Base-by-base conservation (phyloP, 352 stramenopile species). In the Pythium aristosporum region DNA sequence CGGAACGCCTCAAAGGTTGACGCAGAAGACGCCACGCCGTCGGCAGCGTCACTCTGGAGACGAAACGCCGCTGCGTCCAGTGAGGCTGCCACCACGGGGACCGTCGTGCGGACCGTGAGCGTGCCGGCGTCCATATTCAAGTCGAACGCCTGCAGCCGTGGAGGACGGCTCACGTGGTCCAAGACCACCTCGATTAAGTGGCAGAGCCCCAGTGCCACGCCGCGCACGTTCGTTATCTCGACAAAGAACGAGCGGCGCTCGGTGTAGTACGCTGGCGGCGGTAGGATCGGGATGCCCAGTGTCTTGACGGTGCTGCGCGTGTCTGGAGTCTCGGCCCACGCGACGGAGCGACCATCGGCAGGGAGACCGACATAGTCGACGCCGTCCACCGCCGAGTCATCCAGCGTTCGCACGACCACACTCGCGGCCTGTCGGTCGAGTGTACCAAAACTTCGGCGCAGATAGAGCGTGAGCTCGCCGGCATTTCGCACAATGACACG, bases 361-460 rank as follows among this genome's bases (percentile, higher is more conserved):
- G 48, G 49, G 4, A 91, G 23, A 7, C 74, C 34, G 2, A 74
- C 68, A 55, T 77, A 92, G 60, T 94, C 85, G 8, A 89, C 61
- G 8, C 75, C 75, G 3, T 54, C 57, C 2, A 43, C 73, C n/a
- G 82, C 81, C n/a, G 85, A 89, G 28, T 61, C 73, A 18, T 76
- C 70, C 7, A 88, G 21, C 0, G 73, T 80, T 18, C 74, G 69
- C 4, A 94, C 47, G 1, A 58, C 65, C 1, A 81, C 75, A 20
- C 55, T 68, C 8, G 59, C 51, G 9, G 71, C 73, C 0, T 67
- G 12, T 10, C 68, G 65, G 15, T 43, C 18, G 25, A 83, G 65
- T 5, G 60, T 73, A 10, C 60, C 75, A 56, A 83, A 88, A 47
- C 78, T 75, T 10, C 82, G 79, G 13, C 83, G 78, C 32, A 94